Base-by-base conservation (phyloP, 2,329 filamentous ascomycete species). In the Drechslerella dactyloides region DNA sequence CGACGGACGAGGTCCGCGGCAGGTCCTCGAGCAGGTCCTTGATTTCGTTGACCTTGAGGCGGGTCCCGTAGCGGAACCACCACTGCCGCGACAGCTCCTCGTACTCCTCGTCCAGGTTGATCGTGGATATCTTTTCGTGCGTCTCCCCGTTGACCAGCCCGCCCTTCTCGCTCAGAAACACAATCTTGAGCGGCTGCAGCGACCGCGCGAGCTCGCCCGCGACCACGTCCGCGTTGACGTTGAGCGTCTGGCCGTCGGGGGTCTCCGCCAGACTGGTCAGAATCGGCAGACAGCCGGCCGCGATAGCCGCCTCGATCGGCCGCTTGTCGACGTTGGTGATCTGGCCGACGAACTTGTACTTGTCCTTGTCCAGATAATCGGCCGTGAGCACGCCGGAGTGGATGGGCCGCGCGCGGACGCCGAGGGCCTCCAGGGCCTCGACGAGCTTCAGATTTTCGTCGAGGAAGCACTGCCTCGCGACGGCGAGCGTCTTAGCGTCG, bases 161-260 rank as follows among this genome's bases (percentile, higher is more conserved):
- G 55, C 94, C 94, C 85, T 97, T 97, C 82, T 99, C 94, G 3
- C 92, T 96, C n/a, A 97, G 85, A 80, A 97, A 99, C 70, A 99
- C 93, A 73, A 97, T 93, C 86, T 99, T 99, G 77, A 97, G 83
- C 24, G 94, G 94, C 81, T 97, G 89, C 60, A 99, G 83, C 64
- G 90, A 87, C 70, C 91, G 88, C 23, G 94, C 93, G 73, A 99
- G 84, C 82, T 97, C 93, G 75, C 93, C 93, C 30, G 94, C 94
- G 37, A 93, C 93, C 73, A 97, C 93, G 80, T 99, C 94, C 37
- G 94, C 94, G 78, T 99, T 99, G 79, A 99, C 94, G 78, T 99
- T 99, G 74, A 99, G 85, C 57, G 97, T 88, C 80, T 93, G 91
- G 7, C 94, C 94, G 74, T 96, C 92, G 52, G 88, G 85, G 21